Conservation (phyloP, 2,329 filamentous ascomycete species). For the Coniochaeta sp. region DNA sequence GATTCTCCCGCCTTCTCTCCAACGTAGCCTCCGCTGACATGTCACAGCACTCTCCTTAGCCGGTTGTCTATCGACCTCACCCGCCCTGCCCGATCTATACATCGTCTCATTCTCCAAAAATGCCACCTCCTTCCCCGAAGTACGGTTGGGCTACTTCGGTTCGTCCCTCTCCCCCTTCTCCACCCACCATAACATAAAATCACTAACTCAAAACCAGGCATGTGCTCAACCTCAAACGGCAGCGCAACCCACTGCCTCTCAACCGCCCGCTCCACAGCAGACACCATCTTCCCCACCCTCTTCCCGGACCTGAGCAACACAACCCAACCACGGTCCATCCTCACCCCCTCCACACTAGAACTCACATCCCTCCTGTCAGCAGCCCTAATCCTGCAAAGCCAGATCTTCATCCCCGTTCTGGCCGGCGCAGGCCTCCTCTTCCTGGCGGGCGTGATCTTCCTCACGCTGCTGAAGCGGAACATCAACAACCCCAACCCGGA, state of each 20-base stretch:
- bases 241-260: conserved; percentile 11
- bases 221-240: conserved; percentile 13
- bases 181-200: neutral
- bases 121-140: conserved; percentile 5
- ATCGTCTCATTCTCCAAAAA: conserved; percentile 14
- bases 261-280: conserved; percentile 7
- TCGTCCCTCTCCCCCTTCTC: neutral
- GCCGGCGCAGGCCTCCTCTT: conserved; percentile 13
- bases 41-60: conserved; percentile 7
- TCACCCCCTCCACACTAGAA: neutral
- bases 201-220: conserved; percentile 3
- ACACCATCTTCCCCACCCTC: conserved; percentile 3
- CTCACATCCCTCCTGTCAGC: conserved; percentile 11
- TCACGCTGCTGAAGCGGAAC: conserved; percentile 10
- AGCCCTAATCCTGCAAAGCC: conserved; percentile 12
- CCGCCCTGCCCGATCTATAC: conserved; percentile 16
- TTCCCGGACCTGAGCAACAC: conserved; percentile 3
- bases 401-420: conserved; percentile 13
- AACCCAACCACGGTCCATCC: conserved; percentile 1
- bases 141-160: conserved; percentile 18
- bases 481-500: conserved; percentile 3
- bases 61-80: conserved; percentile 16
- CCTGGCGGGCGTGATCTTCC: conserved; percentile 7
- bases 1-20: neutral
- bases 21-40: neutral